phyloP scores from a whole-genome alignment of 331 rosid species.

The Arachis monticola region DNA sequence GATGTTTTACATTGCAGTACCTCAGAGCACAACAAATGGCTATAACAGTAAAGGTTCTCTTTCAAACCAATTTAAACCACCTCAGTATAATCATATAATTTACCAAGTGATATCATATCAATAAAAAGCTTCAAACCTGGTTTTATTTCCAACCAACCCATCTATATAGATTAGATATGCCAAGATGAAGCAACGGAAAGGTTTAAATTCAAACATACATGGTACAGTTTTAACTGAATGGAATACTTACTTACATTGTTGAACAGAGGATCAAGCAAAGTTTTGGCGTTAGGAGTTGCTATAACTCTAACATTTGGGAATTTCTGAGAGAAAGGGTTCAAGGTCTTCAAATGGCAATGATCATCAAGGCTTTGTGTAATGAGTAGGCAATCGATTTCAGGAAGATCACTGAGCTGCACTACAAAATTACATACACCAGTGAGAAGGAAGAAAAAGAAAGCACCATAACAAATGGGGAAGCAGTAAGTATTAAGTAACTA shows the following conservation, averaged over 20 bases:
- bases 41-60: neutral
- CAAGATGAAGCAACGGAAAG: conserved; percentile 9
- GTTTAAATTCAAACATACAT: conserved; percentile 22
- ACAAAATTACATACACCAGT: conserved; percentile 40
- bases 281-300: conserved; percentile 85
- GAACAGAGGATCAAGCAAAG: conserved; percentile 82
- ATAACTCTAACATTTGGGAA: conserved; percentile 70
- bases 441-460: conserved; percentile 26
- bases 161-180: conserved; percentile 1
- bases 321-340: conserved; percentile 72
- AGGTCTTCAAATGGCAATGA: conserved; percentile 94
- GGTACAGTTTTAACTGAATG: neutral
- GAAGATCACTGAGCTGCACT: conserved; percentile 90
- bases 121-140: conserved; percentile 31
- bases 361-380: conserved; percentile 96
- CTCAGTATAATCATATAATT: neutral
- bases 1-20: neutral
- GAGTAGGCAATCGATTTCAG: conserved; percentile 76
- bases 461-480: conserved; percentile 15
- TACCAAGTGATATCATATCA: neutral
- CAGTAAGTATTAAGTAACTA: conserved; percentile 2
- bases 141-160: conserved; percentile 20
- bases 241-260: conserved; percentile 59
- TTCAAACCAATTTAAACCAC: conserved; percentile 22
- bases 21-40: neutral